A percentile compares a stretch with the other conserved stretches of the same genome.
Conservation (phyloP, 2,329 filamentous ascomycete genomes). For the Cryoendolithus antarcticus region DNA sequence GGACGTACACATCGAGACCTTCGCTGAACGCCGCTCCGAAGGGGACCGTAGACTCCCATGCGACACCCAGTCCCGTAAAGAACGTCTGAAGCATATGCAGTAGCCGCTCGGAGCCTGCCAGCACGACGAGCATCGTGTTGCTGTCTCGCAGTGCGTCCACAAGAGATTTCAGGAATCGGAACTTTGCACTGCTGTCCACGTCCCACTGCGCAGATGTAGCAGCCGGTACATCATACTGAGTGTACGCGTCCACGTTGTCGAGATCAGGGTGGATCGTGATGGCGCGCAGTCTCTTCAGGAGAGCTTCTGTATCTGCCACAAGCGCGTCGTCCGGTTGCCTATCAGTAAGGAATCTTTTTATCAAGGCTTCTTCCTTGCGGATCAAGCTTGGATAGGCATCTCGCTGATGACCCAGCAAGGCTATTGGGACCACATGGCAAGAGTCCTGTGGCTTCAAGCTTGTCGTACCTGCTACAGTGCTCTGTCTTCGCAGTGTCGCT, state of each 20-base stretch:
- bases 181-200: conserved; percentile 24
- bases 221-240: conserved; percentile 15
- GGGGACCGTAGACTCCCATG: too few relatives aligned
- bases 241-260: conserved; percentile 19
- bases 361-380: conserved; percentile 11
- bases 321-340: conserved; percentile 7
- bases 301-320: conserved; percentile 10
- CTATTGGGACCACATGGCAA: conserved; percentile 17
- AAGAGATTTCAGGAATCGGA: conserved; percentile 24
- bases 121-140: conserved; percentile 18
- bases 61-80: conserved; percentile 6
- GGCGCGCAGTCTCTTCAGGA: conserved; percentile 15
- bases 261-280: conserved; percentile 24
- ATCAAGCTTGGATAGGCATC: conserved; percentile 19
- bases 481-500: conserved; percentile 2
- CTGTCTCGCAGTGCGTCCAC: conserved; percentile 15
- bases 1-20: too few relatives aligned
- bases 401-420: conserved; percentile 18
- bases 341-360: conserved; percentile 16
- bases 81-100: conserved; percentile 23
- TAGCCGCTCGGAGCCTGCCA: conserved; percentile 17
- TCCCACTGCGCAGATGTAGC: conserved; percentile 23
- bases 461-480: conserved; percentile 3
- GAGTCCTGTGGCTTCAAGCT: conserved; percentile 1
- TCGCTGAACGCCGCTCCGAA: too few relatives aligned